Base-by-base conservation (phyloP, 768 basidiomycete genomes). In the Piloderma croceum region DNA sequence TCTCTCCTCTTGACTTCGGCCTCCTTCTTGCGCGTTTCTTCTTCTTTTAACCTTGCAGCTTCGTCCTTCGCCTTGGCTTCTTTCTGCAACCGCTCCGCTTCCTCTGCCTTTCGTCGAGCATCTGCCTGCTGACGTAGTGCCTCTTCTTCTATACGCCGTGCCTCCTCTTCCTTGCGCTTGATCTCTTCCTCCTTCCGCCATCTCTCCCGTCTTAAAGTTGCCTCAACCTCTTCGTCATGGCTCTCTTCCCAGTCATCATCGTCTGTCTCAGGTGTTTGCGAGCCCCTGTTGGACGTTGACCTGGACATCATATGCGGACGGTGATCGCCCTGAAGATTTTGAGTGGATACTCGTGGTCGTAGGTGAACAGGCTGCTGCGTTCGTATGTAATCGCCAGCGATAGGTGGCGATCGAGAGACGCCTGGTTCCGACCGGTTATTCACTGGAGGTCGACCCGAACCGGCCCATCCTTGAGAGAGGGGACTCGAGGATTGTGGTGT, bases 11-110 rank as follows among this genome's bases (percentile, higher is more conserved):
- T 59, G 59, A 27, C 29, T 29, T 60, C 62, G 49, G 61, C 69
- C 24, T 73, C 65, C 42, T 65, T 58, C 46, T 70, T 67, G 43
- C 68, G 64, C 24, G 44, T 46, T 25, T 42, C 39, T 21, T 39
- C 40, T 25, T 31, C 23, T 20, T 36, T 31, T 22, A 52, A 44
- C 35, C 63, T 61, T 31, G 18, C 17, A 7, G 27, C 43, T 34
- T 60, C 60, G 36, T 61, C 58, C 24, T 60, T 48, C 31, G 5
- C 48, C 32, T 38, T 24, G 37, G 20, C 31, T 24, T 44, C 42
- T 25, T 21, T 46, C 45, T 38, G 54, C 24, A 50, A 46, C 40
- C 50, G 51, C 37, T 44, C 49, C 23, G 49, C 39, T 23, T 66
- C 58, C 25, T 51, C 52, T 35, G 61, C 40, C 39, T 41, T 45